Evolutionary conservation across 2,329 filamentous ascomycete genomes (phyloP).

Genomic region (Rhinocladiella mackenziei): DNA sequence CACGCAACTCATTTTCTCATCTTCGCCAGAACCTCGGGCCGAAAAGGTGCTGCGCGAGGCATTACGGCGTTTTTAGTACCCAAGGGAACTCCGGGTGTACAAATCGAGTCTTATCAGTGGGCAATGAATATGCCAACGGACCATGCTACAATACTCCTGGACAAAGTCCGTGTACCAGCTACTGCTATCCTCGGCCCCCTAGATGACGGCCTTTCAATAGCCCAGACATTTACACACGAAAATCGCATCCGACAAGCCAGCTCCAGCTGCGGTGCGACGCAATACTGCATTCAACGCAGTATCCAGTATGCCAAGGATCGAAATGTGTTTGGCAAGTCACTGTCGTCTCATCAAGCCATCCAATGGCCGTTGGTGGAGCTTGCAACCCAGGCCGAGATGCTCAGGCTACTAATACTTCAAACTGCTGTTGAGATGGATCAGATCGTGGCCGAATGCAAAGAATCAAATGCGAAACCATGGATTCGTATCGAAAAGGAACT

Average conservation of each 20-base stretch:
- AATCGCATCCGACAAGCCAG: constrained; percentile 62
- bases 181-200: constrained; percentile 51
- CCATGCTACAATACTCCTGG: constrained; percentile 57
- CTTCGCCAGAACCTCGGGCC: constrained; percentile 57
- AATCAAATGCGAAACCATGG: constrained; percentile 40
- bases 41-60: constrained; percentile 51
- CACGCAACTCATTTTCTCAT: constrained; percentile 59
- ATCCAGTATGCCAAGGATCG: constrained; percentile 55
- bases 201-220: constrained; percentile 55
- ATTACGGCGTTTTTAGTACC: constrained; percentile 62
- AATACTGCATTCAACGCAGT: constrained; percentile 57
- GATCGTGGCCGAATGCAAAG: constrained; percentile 30
- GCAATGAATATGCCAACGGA: constrained; percentile 66
- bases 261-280: constrained; percentile 56
- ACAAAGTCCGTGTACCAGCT: constrained; percentile 53
- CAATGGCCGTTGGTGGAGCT: constrained; percentile 63
- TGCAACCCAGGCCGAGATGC: constrained; percentile 59
- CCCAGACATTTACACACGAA: constrained; percentile 63
- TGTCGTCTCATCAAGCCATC: constrained; percentile 59
- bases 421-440: constrained; percentile 60
- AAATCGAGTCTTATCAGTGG: constrained; percentile 58
- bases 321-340: constrained; percentile 53
- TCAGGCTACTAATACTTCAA: constrained; percentile 57
- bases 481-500: constrained; percentile 55
- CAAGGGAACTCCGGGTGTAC: constrained; percentile 49